Evolutionary conservation across 2,329 filamentous ascomycete genomes (phyloP), one percentile per base, ranked within the genome.

Genomic region (Didymella pomorum): DNA sequence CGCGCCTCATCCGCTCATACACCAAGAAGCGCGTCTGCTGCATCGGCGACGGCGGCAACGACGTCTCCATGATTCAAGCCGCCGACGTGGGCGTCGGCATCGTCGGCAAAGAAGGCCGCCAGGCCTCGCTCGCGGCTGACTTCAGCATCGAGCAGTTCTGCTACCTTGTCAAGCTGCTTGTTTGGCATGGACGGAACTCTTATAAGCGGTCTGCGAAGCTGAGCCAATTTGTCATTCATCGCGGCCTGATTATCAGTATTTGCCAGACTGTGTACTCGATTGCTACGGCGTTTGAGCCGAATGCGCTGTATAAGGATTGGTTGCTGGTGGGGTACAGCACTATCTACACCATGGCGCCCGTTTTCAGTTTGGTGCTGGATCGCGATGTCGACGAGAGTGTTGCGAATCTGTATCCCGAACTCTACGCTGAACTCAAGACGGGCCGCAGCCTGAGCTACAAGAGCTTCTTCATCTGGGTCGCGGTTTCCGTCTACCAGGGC

Each of bases 231-330:
- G 94, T 99, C 70, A 99, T 99, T 70, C 96, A 99, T 75, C 90
- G 95, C 70, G 95, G 95, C 49, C 82, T 99, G 43, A 97, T 99
- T 71, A 96, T 99, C 71, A 89, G 87, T 52, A 93, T 98, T 26
- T 97, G 93, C 70, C 95, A 99, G 80, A 98, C 95, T 0, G 93
- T 99, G 84, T 99, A 94, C 81, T 96, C 91, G 75, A 96, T 98
- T 61, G 93, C 94, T 6, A 89, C 92, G 58, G 87, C 90, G 60
- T 97, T 97, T 73, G 92, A 97, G 75, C 96, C 95, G 0, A 92
- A 96, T 69, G 95, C 94, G 28, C 81, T 99, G 9, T 99, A 98
- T 82, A 65, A 89, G 80, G 92, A 98, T 75, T 99, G 94, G 93
- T 86, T 99, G 14, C 86, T 99, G 64, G 95, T 99, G 12, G 95